Conservation (phyloP, 2,329 filamentous ascomycete species). For the Fusarium sp. region DNA sequence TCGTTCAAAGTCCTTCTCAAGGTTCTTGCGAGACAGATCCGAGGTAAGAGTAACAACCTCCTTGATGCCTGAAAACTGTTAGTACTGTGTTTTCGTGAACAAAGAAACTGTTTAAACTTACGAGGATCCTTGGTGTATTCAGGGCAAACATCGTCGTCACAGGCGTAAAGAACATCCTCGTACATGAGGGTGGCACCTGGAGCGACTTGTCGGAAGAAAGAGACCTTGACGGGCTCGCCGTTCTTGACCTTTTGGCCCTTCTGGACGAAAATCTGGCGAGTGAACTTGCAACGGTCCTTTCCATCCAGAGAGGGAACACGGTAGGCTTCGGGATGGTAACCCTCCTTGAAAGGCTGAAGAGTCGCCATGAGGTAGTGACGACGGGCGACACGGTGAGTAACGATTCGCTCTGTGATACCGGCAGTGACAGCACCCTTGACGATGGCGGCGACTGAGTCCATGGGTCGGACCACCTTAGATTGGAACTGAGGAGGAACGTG, state of each 20-base stretch:
- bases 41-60: conserved; percentile 98
- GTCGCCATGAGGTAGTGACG: conserved; percentile 99
- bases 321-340: conserved; percentile 97
- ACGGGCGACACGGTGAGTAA: conserved; percentile 96
- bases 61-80: conserved; percentile 82
- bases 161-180: conserved; percentile 97
- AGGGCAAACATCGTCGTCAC: conserved; percentile 96
- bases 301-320: conserved; percentile 96
- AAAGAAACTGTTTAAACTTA: conserved; percentile 68
- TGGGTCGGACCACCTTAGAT: conserved; percentile 96
- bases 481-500: conserved; percentile 99
- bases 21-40: conserved; percentile 95
- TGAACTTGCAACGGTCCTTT: conserved; percentile 99
- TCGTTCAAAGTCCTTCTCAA: conserved; percentile 98
- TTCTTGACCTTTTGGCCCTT: conserved; percentile 99
- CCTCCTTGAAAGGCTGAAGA: conserved; percentile 98
- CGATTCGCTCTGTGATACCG: conserved; percentile 95
- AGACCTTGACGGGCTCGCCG: conserved; percentile 98
- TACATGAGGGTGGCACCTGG: conserved; percentile 99
- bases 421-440: conserved; percentile 98
- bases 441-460: conserved; percentile 98
- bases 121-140: conserved; percentile 99
- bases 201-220: conserved; percentile 97
- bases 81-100: conserved; percentile 36
- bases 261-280: conserved; percentile 96